Percentiles rank a stretch among this genome's conserved stretches.
Conservation (phyloP, 768 basidiomycete genomes). For the Phanerochaete sordida region DNA sequence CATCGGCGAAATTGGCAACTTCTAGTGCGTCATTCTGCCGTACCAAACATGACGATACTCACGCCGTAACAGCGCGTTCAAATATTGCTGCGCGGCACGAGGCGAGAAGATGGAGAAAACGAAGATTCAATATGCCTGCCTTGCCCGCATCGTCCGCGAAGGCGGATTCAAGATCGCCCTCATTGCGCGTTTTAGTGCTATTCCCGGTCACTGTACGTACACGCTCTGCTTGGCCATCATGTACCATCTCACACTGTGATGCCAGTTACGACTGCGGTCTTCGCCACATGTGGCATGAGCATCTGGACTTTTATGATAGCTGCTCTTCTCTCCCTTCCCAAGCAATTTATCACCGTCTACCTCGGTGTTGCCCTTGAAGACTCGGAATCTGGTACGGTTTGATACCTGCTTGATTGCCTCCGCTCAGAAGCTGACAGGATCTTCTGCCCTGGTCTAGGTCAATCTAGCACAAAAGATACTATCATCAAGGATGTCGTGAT, state of each 20-base stretch:
- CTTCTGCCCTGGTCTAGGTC: no score
- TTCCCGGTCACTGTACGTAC: conserved; percentile 79
- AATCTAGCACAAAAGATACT: conserved; percentile 46
- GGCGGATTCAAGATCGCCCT: conserved; percentile 87
- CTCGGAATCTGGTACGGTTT: conserved; percentile 14
- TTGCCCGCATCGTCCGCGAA: conserved; percentile 64
- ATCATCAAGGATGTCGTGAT: conserved; percentile 71
- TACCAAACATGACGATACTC: neutral
- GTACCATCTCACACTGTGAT: conserved; percentile 5
- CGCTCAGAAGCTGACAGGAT: no score
- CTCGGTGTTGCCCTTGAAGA: conserved; percentile 77
- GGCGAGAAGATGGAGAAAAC: conserved; percentile 62
- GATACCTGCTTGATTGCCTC: no score
- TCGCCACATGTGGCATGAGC: conserved; percentile 86
- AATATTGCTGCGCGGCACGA: conserved; percentile 68
- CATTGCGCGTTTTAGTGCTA: conserved; percentile 73
- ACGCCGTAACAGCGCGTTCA: conserved; percentile 60
- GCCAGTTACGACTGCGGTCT: conserved; percentile 82
- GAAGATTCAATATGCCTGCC: conserved; percentile 43
- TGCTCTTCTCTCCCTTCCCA: conserved; percentile 80
- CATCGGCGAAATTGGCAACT: conserved; percentile 84
- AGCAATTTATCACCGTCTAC: conserved; percentile 91
- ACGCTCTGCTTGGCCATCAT: neutral
- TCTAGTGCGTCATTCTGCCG: conserved; percentile 52
- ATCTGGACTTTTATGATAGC: conserved; percentile 76